Base-by-base conservation (phyloP, 2,329 filamentous ascomycete species). In the Fusarium sambucinum region DNA sequence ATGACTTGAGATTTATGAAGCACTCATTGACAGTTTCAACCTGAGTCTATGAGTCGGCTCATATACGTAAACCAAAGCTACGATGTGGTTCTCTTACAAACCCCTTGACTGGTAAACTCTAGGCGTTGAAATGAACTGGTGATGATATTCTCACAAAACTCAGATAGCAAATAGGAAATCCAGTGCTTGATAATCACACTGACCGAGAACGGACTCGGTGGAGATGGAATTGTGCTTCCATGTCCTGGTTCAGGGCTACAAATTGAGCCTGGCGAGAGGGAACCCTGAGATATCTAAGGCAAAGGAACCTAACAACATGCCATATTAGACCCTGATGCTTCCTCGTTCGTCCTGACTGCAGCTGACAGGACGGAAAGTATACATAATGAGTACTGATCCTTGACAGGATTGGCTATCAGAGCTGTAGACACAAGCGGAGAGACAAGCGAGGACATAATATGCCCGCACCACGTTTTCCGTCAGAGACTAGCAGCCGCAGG, bases 231-330 rank as follows among this genome's bases (percentile, higher is more conserved):
- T 23, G 29, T 51, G 33, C 47, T 19, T 51, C 47, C 38, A 44
- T 47, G 33, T 41, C 65, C 45, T 52, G 41, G 59, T 40, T 53
- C 58, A 52, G 23, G 42, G 58, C 53, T 55, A 30, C 27, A 40
- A 27, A 41, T 56, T 52, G 45, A 56, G 53, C 19, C 27, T 52
- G 21, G 45, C 19, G 53, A 52, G 45, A 55, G 33, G 40, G 53
- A 51, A 63, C 63, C 64, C 33, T 46, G 52, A 63, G 48, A 42
- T 67, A 33, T 27, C 42, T 55, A 45, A 50, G 13, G 41, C 45
- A 32, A 56, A 54, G 46, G 50, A 68, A 60, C 54, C 63, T 54
- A 54, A 70, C 33, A 70, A 67, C 62, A 67, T 56, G 62, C 66
- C 66, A 69, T 57, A 50, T 56, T 23, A 56, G 40, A 52, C 40